Evolutionary conservation across 352 stramenopile genomes (phyloP), one percentile per base, ranked within the genome.

Genomic region (Plasmopara muralis): DNA sequence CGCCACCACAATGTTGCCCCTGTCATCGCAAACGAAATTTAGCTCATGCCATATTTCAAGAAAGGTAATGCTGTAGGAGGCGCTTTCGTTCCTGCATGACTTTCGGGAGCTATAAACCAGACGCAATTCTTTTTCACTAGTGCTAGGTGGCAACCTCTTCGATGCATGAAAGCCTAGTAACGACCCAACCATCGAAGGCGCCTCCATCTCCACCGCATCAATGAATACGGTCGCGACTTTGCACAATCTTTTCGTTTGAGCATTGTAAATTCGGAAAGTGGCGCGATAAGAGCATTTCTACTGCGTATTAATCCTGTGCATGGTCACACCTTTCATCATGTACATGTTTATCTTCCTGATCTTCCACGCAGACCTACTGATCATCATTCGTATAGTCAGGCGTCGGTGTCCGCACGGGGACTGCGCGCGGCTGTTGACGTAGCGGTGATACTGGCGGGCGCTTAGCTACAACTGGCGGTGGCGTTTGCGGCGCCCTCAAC

Each of bases 101-200:
- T 68, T 43, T 79, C 70, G 2, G 33, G 43, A 33, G 50, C 43
- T 31, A 47, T 62, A 20, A 78, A 75, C 30, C 56, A 8, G 68
- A 62, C 13, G 64, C 66, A 1, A 64, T 45, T 79, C 64, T 12
- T 66, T 48, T 6, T 64, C 62, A 43, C 68, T 30, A 18, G 45
- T 58, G 31, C 47, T 83, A 5, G 49, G 53, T 1, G 58, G 64
- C 38, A 66, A 15, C 41, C 72, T 84, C 52, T 68, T 77, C 9
- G 66, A 69, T 16, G 68, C 53, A 29, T 74, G 83, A 30, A 80
- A 71, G 16, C 69, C 62, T 40, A 83, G 42, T 2, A 73, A 70
- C 0, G 72, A 84, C 10, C 63, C 53, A 46, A 81, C 53, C 10
- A 59, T 43, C n/a, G 55, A 54, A 9, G 70, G 56, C 4, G 49